phyloP scores from a whole-genome alignment of 805 yeast species.

The Teunomyces gatunensis region DNA sequence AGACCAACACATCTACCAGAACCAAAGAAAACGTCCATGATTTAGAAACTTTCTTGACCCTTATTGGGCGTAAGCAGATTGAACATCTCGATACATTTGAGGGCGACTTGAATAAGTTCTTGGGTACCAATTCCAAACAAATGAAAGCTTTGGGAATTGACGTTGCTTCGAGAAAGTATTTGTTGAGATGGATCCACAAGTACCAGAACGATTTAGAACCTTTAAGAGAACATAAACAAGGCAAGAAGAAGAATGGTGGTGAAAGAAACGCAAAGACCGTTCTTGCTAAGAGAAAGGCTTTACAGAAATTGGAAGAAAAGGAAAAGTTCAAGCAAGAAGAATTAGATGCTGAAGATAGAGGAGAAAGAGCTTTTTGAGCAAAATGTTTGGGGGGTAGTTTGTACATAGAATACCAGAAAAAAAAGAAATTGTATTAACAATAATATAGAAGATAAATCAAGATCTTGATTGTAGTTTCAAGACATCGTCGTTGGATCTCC shows the following conservation, averaged over 20 bases:
- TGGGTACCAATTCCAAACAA: conserved; percentile 49
- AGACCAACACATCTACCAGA: conserved; percentile 52
- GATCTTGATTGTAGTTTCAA: too few relatives aligned
- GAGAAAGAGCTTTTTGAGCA: conserved; percentile 35
- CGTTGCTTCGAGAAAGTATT: conserved; percentile 65
- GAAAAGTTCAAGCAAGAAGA: conserved; percentile 37
- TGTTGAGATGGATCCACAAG: conserved; percentile 69
- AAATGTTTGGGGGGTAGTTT: too few relatives aligned
- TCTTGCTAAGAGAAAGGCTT: conserved; percentile 57
- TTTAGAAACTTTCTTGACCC: conserved; percentile 66
- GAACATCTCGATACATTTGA: conserved; percentile 72
- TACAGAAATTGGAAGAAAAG: conserved; percentile 53
- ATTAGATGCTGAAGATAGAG: conserved; percentile 40
- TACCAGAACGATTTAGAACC: conserved; percentile 55
- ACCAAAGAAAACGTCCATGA: conserved; percentile 52
- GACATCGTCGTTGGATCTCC: too few relatives aligned
- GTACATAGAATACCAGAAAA: neutral
- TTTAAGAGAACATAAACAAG: conserved; percentile 55
- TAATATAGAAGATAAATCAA: too few relatives aligned
- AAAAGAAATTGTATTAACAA: neutral
- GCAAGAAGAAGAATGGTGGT: conserved; percentile 82
- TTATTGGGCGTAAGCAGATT: conserved; percentile 71
- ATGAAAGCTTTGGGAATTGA: conserved; percentile 81
- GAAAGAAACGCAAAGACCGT: conserved; percentile 68
- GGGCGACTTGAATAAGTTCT: conserved; percentile 55